Conservation (phyloP, 495 filamentous ascomycete species). For the Aspergillus kassunensis region DNA sequence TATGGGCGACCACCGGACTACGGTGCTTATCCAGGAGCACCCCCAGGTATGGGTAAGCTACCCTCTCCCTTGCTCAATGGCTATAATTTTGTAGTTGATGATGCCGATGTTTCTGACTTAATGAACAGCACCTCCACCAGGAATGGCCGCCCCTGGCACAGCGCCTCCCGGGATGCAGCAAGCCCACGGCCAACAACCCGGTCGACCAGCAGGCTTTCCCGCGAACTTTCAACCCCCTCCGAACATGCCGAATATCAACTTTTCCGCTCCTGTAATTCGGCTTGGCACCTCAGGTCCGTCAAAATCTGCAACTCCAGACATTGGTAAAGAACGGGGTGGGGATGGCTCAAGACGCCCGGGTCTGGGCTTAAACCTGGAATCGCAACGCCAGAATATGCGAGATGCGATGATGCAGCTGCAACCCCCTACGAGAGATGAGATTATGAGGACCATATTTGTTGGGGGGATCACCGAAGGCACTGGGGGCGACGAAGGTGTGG, state of each 20-base stretch:
- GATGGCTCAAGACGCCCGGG: slow-evolving; percentile 60
- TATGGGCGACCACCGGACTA: slow-evolving; percentile 73
- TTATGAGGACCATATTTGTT: slow-evolving; percentile 84
- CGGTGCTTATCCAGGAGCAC: slow-evolving; percentile 68
- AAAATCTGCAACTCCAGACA: slow-evolving; percentile 58
- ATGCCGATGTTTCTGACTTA: slow-evolving; percentile 14
- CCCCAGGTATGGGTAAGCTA: slow-evolving; percentile 79
- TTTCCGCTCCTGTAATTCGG: slow-evolving; percentile 93
- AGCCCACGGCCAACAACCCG: slow-evolving; percentile 59
- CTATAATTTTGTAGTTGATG: too few species aligned
- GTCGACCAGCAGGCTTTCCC: slow-evolving; percentile 74
- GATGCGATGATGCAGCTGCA: slow-evolving; percentile 75
- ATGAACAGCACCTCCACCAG: slow-evolving; percentile 46
- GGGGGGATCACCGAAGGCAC: slow-evolving; percentile 76
- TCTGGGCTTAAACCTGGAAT: slow-evolving; percentile 64
- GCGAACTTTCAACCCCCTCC: slow-evolving; percentile 84
- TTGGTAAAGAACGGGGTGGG: slow-evolving; percentile 42
- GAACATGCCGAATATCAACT: slow-evolving; percentile 97
- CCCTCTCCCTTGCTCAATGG: slow-evolving; percentile 1
- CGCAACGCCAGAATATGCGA: slow-evolving; percentile 63
- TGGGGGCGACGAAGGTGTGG: slow-evolving; percentile 76
- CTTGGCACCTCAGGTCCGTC: slow-evolving; percentile 68
- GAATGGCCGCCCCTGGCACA: slow-evolving; percentile 76
- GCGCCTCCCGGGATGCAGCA: slow-evolving; percentile 76
- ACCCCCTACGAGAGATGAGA: slow-evolving; percentile 85